A percentile compares a stretch with the other conserved stretches of the same genome.
These are phyloP conservation scores for Verticillium alfalfae DNA, from an alignment of 2,329 filamentous ascomycete species.

Conservation along the genomic window DNA sequence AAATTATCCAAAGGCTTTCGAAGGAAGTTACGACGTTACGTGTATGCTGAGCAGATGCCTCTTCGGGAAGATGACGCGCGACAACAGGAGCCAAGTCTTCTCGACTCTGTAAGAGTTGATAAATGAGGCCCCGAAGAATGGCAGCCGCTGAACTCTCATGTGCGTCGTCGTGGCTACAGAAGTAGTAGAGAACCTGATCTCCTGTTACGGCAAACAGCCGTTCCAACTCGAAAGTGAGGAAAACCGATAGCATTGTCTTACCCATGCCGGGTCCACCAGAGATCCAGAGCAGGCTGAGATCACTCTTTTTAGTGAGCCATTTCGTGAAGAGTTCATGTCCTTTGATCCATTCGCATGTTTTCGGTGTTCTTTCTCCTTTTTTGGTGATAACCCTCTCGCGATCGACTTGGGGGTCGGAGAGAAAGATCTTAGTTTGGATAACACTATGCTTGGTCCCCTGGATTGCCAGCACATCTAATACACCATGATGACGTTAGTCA, in stretches of 20 bases:
- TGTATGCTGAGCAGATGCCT: background rate
- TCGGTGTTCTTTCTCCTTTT: background rate
- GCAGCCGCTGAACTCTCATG: background rate
- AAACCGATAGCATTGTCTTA: background rate
- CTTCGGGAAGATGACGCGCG: background rate
- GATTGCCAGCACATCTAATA: background rate
- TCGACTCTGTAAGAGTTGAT: background rate
- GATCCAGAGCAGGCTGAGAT: background rate
- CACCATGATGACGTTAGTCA: background rate
- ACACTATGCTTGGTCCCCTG: background rate
- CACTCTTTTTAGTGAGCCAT: background rate
- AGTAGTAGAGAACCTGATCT: background rate
- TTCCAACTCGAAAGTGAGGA: background rate
- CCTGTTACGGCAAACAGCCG: background rate
- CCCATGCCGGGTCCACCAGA: background rate
- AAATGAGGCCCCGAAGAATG: background rate
- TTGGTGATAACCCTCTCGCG: background rate
- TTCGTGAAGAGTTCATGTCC: background rate
- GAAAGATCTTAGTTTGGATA: background rate
- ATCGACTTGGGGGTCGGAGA: background rate
- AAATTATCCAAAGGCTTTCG: background rate
- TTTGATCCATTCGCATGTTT: background rate
- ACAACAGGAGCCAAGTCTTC: background rate
- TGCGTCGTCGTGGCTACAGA: background rate
- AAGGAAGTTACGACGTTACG: background rate